Percentiles rank a stretch among this genome's conserved stretches.
These are phyloP conservation scores for Crucihimalaya himalaica DNA, from an alignment of 345 rosid genomes.

Conservation along the genomic window DNA sequence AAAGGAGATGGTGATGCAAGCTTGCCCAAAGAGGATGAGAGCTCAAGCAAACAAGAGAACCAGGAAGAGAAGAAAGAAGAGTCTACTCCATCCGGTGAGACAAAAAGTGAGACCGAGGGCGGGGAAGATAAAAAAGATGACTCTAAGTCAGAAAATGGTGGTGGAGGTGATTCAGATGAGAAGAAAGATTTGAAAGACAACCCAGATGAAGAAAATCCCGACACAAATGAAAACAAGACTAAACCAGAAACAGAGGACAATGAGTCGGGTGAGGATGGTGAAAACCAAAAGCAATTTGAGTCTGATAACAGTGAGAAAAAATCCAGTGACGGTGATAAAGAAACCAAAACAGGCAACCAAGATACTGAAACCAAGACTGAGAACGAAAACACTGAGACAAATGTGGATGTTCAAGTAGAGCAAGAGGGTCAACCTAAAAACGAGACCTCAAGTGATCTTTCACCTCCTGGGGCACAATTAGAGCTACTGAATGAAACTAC, in stretches of 20 bases:
- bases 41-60: constrained; percentile 40
- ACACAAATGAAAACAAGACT: constrained; percentile 47
- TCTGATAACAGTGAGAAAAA: constrained; percentile 43
- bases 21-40: constrained; percentile 38
- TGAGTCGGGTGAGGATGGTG: constrained; percentile 46
- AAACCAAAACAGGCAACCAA: constrained; percentile 47
- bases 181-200: constrained; percentile 51
- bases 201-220: constrained; percentile 45
- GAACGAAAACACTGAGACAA: constrained; percentile 43
- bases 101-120: constrained; percentile 35
- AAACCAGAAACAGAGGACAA: constrained; percentile 46
- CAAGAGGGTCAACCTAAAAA: constrained; percentile 50
- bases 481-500: constrained; percentile 80
- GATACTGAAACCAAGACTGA: constrained; percentile 45
- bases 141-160: constrained; percentile 44
- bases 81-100: constrained; percentile 44
- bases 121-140: constrained; percentile 40
- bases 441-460: constrained; percentile 54
- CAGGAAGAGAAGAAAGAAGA: constrained; percentile 52
- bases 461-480: constrained; percentile 79
- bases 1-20: constrained; percentile 52
- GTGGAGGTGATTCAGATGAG: constrained; percentile 44
- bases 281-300: constrained; percentile 46
- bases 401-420: constrained; percentile 50
- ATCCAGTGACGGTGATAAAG: constrained; percentile 36